Evolutionary conservation across 139 green algal genomes (phyloP).

Genomic region (Chlamydomonas incerta): DNA sequence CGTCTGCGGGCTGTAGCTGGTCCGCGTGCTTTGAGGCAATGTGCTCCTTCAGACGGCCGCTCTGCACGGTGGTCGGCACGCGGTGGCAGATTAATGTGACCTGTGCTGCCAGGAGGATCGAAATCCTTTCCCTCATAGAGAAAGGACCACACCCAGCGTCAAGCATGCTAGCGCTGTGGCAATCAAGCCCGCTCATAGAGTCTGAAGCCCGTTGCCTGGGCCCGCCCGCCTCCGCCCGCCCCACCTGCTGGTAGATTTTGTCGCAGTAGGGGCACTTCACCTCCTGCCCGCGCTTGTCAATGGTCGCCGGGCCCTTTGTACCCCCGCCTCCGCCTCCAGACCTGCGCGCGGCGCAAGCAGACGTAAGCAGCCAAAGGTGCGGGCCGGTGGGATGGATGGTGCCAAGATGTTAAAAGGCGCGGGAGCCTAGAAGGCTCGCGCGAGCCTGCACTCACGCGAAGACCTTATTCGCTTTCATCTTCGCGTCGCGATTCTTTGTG

Average conservation of each 20-base stretch:
- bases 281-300: slow-evolving; percentile 91
- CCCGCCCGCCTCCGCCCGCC: neutral
- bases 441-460: slow-evolving; percentile 37
- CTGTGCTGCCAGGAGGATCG: too few relatives aligned
- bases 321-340: slow-evolving; percentile 78
- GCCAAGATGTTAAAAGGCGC: neutral
- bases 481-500: slow-evolving; percentile 75
- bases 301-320: slow-evolving; percentile 79
- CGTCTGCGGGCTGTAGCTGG: slow-evolving; percentile 1
- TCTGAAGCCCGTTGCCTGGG: too few relatives aligned
- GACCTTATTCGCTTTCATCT: slow-evolving; percentile 78
- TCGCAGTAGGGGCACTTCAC: slow-evolving; percentile 89
- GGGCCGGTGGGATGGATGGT: neutral
- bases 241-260: slow-evolving; percentile 84
- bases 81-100: too few relatives aligned
- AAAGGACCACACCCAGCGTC: too few relatives aligned
- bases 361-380: too few relatives aligned
- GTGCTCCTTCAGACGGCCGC: slow-evolving; percentile 77
- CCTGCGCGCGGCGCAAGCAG: slow-evolving; percentile 49
- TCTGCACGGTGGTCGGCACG: too few relatives aligned
- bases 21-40: slow-evolving; percentile 80
- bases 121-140: too few relatives aligned
- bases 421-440: neutral
- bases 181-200: too few relatives aligned
- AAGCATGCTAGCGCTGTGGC: too few relatives aligned